Evolutionary conservation across 192 early-diverging fungal genomes (phyloP).

Genomic region (Backusella tuberculispora): DNA sequence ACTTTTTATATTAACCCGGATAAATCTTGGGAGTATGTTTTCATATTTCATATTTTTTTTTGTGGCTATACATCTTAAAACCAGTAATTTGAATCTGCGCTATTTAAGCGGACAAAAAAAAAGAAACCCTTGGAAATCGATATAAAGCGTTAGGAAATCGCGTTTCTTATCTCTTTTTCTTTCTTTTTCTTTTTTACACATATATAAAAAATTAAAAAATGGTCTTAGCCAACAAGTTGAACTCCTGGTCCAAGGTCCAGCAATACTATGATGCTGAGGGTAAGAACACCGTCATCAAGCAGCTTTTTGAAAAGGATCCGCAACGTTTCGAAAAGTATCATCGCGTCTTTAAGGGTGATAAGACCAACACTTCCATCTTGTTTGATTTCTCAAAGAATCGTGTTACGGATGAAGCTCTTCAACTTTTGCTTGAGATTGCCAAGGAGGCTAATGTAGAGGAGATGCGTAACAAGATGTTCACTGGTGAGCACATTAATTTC

Average conservation of each 20-base stretch:
- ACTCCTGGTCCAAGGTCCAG: slow-evolving; percentile 89
- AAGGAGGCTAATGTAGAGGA: slow-evolving; percentile 84
- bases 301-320: slow-evolving; percentile 79
- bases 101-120: slow-evolving; percentile 6
- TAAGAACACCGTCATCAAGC: slow-evolving; percentile 74
- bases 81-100: slow-evolving; percentile 3
- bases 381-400: slow-evolving; percentile 98
- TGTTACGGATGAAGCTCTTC: slow-evolving; percentile 79
- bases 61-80: slow-evolving; percentile 5
- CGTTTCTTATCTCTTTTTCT: slow-evolving; percentile 11
- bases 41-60: neutral
- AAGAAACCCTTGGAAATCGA: slow-evolving; percentile 8
- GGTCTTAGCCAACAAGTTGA: slow-evolving; percentile 76
- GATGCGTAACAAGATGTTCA: slow-evolving; percentile 92
- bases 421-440: slow-evolving; percentile 80
- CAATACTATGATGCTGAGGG: slow-evolving; percentile 81
- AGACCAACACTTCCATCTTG: slow-evolving; percentile 70
- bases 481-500: slow-evolving; percentile 95
- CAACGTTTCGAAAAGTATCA: slow-evolving; percentile 82
- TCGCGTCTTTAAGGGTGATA: slow-evolving; percentile 65
- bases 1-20: neutral
- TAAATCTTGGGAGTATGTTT: neutral
- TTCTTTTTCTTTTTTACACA: neutral
- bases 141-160: slow-evolving; percentile 1
- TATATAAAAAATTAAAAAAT: slow-evolving; percentile 44